phyloP scores from a whole-genome alignment of 768 basidiomycete genomes.

The Lactarius tabidus region DNA sequence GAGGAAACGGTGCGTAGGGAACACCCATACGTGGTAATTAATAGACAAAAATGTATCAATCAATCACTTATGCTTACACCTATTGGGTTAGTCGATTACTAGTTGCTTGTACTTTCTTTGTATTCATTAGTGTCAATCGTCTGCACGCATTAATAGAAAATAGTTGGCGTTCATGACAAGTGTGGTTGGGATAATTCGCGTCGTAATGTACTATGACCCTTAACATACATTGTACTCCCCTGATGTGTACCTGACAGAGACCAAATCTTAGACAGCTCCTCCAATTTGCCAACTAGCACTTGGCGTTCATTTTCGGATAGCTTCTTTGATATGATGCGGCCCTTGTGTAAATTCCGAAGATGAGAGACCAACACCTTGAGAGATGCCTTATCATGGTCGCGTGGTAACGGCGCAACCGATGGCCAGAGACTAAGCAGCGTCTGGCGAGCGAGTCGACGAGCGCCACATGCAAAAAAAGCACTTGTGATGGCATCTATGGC shows the following conservation, averaged over 20 bases:
- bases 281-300: constrained; percentile 39
- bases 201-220: constrained; percentile 4
- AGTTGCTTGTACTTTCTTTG: constrained; percentile 5
- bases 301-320: constrained; percentile 35
- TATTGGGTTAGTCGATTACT: constrained; percentile 9
- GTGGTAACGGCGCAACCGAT: constrained; percentile 58
- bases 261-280: constrained; percentile 45
- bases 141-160: constrained; percentile 11
- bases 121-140: constrained; percentile 6
- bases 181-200: background rate
- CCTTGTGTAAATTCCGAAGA: constrained; percentile 43
- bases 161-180: constrained; percentile 6
- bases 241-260: constrained; percentile 16
- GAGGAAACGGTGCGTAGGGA: constrained; percentile 1
- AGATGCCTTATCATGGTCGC: constrained; percentile 40
- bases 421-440: constrained; percentile 61
- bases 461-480: constrained; percentile 59
- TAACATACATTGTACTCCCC: constrained; percentile 5
- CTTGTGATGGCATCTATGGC: constrained; percentile 68
- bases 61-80: constrained; percentile 1
- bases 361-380: constrained; percentile 43
- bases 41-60: background rate
- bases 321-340: constrained; percentile 23
- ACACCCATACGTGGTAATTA: background rate
- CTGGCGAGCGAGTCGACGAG: constrained; percentile 45